Conservation (phyloP, 176 grass and related monocot genomes). For the Eragrostis nindensis region DNA sequence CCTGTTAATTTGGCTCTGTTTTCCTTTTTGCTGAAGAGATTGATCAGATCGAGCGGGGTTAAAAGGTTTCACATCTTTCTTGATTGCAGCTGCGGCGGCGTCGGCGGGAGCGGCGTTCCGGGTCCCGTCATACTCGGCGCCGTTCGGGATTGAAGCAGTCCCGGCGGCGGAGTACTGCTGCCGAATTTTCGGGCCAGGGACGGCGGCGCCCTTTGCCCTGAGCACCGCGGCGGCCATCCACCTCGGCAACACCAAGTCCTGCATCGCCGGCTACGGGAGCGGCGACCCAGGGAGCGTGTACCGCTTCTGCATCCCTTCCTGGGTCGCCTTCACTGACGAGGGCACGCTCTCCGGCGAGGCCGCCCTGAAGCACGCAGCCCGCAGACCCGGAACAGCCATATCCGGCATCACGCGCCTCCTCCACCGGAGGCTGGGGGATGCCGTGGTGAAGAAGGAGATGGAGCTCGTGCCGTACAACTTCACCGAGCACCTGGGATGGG, state of each 20-base stretch:
- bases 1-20: no score
- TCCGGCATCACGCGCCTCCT: slow-evolving; percentile 8
- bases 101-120: no score
- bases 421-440: not conserved
- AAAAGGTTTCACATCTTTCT: no score
- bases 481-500: not conserved
- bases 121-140: no score
- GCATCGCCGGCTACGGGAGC: slow-evolving; percentile 17
- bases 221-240: not conserved
- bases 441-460: not conserved
- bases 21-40: no score
- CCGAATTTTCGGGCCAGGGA: no score
- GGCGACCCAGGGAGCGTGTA: not conserved
- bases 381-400: not conserved
- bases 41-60: no score
- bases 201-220: no score
- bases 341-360: slow-evolving; percentile 19
- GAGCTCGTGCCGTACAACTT: slow-evolving; percentile 8
- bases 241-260: slow-evolving; percentile 37
- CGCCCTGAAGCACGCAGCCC: slow-evolving; percentile 16
- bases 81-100: no score
- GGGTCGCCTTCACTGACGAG: slow-evolving; percentile 14
- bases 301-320: slow-evolving; percentile 38
- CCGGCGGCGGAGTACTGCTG: no score
- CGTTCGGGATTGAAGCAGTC: no score